Evolutionary conservation across 305 asterid species (phyloP).

Genomic region (Fraxinus xanthoxyloides): DNA sequence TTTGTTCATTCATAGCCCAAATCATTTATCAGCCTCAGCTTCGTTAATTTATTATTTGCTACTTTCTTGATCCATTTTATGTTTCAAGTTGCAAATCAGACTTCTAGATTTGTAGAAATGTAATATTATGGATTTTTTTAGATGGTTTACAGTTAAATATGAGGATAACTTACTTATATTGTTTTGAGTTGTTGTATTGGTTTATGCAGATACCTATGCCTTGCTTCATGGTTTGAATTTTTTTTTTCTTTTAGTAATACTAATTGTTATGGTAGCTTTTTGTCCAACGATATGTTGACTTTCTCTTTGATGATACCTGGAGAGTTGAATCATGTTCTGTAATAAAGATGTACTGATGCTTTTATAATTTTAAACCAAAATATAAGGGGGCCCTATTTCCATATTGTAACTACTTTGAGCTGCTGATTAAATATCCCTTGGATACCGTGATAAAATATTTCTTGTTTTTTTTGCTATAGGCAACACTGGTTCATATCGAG

Average conservation of each 20-base stretch:
- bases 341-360: neutral
- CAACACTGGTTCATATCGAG: constrained; percentile 97
- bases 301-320: neutral
- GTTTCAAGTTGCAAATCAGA: neutral
- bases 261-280: neutral
- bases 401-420: neutral
- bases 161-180: neutral
- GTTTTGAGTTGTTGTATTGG: neutral
- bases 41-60: neutral
- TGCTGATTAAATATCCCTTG: neutral
- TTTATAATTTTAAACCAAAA: neutral
- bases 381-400: neutral
- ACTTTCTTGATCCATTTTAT: neutral
- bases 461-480: constrained; percentile 42
- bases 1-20: neutral
- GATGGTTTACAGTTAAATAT: neutral
- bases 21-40: neutral
- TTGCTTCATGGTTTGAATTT: neutral
- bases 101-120: neutral
- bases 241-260: neutral
- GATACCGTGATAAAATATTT: constrained; percentile 12
- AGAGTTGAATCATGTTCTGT: neutral
- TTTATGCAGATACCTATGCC: neutral
- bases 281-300: neutral
- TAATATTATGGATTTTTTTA: neutral